A percentile compares a stretch with the other conserved stretches of the same genome.
phyloP scores from a whole-genome alignment of 2,329 filamentous ascomycete genomes.

The Pseudocercospora macadamiae region DNA sequence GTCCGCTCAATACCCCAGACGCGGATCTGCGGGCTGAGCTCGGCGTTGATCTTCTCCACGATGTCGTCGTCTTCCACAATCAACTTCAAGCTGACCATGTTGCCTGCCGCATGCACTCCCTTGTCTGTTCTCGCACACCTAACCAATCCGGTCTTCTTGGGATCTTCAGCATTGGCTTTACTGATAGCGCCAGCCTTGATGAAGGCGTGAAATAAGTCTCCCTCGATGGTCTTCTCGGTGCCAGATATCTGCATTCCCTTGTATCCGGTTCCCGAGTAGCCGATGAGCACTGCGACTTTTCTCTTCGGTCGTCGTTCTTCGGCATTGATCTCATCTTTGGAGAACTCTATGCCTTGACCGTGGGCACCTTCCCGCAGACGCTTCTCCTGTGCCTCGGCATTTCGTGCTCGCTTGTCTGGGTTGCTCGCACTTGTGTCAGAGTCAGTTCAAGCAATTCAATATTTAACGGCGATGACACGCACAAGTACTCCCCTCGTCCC shows the following conservation, averaged over 20 bases:
- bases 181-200: constrained; percentile 90
- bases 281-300: constrained; percentile 94
- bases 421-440: constrained; percentile 43
- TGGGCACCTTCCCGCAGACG: constrained; percentile 48
- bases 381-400: constrained; percentile 46
- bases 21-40: constrained; percentile 84
- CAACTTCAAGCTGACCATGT: constrained; percentile 91
- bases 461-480: constrained; percentile 38
- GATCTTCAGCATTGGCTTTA: constrained; percentile 94
- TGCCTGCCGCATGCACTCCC: constrained; percentile 93
- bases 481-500: constrained; percentile 69
- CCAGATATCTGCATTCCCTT: constrained; percentile 85
- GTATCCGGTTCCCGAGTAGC: constrained; percentile 95
- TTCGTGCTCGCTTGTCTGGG: constrained; percentile 53
- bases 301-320: constrained; percentile 89
- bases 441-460: constrained; percentile 42
- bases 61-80: constrained; percentile 91
- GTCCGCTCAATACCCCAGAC: constrained; percentile 93
- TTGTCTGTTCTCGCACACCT: constrained; percentile 96
- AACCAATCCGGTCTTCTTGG: constrained; percentile 92
- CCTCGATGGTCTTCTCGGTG: constrained; percentile 85
- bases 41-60: constrained; percentile 85
- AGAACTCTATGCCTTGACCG: constrained; percentile 52
- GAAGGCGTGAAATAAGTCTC: constrained; percentile 90
- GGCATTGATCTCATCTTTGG: constrained; percentile 81